A percentile compares a stretch with the other conserved stretches of the same genome.
These are phyloP conservation scores for Apiotrichum veenhuisii DNA, from an alignment of 1,284 basidiomycete species.

Conservation along the genomic window DNA sequence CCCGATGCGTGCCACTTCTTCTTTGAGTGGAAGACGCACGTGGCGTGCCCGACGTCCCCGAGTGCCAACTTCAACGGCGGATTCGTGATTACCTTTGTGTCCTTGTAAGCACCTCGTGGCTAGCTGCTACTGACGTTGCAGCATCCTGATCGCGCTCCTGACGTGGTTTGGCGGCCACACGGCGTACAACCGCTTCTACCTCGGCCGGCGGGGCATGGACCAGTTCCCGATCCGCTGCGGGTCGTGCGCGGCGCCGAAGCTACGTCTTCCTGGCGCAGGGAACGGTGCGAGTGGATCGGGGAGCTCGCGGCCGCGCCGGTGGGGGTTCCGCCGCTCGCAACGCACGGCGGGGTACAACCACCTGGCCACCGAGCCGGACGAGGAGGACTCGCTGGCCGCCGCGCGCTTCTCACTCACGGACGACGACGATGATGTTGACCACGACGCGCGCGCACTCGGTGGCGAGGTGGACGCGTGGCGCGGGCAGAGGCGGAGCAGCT, in stretches of 20 bases:
- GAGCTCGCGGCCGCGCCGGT: not conserved
- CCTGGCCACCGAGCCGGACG: slow-evolving; percentile 46
- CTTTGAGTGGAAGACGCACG: slow-evolving; percentile 49
- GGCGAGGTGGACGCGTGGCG: slow-evolving; percentile 40
- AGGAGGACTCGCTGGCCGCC: slow-evolving; percentile 56
- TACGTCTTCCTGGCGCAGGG: not conserved
- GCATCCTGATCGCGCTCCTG: slow-evolving; percentile 40
- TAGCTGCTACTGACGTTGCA: slow-evolving; percentile 10
- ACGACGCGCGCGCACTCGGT: slow-evolving; percentile 22
- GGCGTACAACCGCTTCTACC: slow-evolving; percentile 46
- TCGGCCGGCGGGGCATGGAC: slow-evolving; percentile 39
- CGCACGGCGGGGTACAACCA: slow-evolving; percentile 31
- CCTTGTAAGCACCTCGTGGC: slow-evolving; percentile 33
- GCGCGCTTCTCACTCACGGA: slow-evolving; percentile 45
- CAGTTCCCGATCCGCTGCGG: slow-evolving; percentile 36
- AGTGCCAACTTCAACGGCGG: slow-evolving; percentile 30
- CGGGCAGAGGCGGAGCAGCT: not conserved
- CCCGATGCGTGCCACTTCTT: slow-evolving; percentile 45
- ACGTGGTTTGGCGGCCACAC: slow-evolving; percentile 46
- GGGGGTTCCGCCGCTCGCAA: slow-evolving; percentile 25
- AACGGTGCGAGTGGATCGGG: not conserved
- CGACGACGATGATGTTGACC: slow-evolving; percentile 40
- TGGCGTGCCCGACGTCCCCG: slow-evolving; percentile 44
- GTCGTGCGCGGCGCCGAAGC: slow-evolving; percentile 1
- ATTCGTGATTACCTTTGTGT: slow-evolving; percentile 33